Conservation (phyloP, 108 stramenopile genomes). For the Thalassiosira profunda region DNA sequence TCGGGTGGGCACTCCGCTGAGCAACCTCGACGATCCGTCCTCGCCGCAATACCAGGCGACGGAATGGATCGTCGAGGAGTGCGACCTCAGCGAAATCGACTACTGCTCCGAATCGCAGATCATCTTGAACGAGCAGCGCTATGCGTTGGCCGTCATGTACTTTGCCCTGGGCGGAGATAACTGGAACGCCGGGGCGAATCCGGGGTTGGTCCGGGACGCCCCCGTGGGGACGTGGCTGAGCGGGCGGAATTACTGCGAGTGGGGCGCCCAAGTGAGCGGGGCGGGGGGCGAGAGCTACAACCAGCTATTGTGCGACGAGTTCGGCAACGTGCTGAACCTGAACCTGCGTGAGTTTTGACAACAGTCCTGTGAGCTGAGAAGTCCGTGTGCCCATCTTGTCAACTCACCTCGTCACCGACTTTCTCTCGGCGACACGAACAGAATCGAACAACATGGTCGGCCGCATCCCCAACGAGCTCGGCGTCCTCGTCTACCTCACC, state of each 20-base stretch:
- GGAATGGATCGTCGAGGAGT: constrained; percentile 48
- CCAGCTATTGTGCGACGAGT: constrained; percentile 50
- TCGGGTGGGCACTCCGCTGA: constrained; percentile 29
- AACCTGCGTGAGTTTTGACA: constrained; percentile 43
- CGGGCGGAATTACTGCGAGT: constrained; percentile 45
- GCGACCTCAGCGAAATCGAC: constrained; percentile 36
- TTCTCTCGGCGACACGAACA: constrained; percentile 7
- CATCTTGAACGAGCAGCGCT: constrained; percentile 68
- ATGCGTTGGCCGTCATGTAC: constrained; percentile 78
- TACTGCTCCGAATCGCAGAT: constrained; percentile 27
- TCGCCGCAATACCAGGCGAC: constrained; percentile 40
- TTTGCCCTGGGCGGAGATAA: constrained; percentile 64
- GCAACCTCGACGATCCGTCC: constrained; percentile 28
- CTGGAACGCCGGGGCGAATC: constrained; percentile 66
- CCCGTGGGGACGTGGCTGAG: constrained; percentile 35
- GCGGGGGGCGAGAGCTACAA: constrained; percentile 11
- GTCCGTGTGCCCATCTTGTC: neutral
- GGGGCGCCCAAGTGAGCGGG: constrained; percentile 21
- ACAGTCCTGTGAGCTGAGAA: neutral
- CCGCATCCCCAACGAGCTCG: constrained; percentile 61
- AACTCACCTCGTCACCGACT: neutral
- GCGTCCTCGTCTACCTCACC: constrained; percentile 40
- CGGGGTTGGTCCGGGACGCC: constrained; percentile 18
- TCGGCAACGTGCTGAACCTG: constrained; percentile 43
- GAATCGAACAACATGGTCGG: constrained; percentile 65